Evolutionary conservation across 2,329 filamentous ascomycete species (phyloP), one percentile per base, ranked within the genome.

Genomic region (Verticillium tricorpus): DNA sequence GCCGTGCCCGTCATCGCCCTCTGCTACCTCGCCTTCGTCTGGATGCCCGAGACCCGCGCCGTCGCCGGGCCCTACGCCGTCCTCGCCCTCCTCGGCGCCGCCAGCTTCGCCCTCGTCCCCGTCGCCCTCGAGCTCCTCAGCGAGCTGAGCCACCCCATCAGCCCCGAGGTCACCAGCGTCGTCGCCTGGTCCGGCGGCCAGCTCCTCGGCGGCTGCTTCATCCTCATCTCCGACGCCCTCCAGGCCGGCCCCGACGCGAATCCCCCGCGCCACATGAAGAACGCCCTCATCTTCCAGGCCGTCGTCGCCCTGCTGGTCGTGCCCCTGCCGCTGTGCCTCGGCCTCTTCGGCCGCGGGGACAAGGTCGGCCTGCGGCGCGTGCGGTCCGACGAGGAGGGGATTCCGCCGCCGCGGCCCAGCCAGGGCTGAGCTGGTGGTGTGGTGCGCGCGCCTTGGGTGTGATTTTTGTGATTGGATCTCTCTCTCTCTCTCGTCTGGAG

Each of bases 151-250:
- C 91, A 95, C 70, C 95, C 95, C 0, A 86, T 96, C 31, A 89
- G 87, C 50, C 93, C 95, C 0, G 94, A 96, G 76, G 85, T 97
- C 55, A 91, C 91, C 1, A 91, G 87, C 64, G 92, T 91, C 32
- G 80, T 96, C 25, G 91, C 89, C 69, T 98, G 95, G 95, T 85
- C 86, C 1, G 89, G 89, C 6, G 94, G 95, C 0, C 94, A 98
- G 78, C 76, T 97, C 8, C 76, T 96, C 1, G 95, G 95, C 14
- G 93, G 87, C 2, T 76, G 93, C 32, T 97, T 97, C 71, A 90
- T 97, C 69, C 78, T 99, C 34, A 77, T 94, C 62, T 90, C 91
- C 77, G 89, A 93, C 72, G 91, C 89, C 19, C 80, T 98, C 64
- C 85, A 86, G 66, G 85, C 78, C 0, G 80, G 79, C 0, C 69